Conservation (phyloP, 2,329 filamentous ascomycete genomes). For the Ambrosiella xylebori region DNA sequence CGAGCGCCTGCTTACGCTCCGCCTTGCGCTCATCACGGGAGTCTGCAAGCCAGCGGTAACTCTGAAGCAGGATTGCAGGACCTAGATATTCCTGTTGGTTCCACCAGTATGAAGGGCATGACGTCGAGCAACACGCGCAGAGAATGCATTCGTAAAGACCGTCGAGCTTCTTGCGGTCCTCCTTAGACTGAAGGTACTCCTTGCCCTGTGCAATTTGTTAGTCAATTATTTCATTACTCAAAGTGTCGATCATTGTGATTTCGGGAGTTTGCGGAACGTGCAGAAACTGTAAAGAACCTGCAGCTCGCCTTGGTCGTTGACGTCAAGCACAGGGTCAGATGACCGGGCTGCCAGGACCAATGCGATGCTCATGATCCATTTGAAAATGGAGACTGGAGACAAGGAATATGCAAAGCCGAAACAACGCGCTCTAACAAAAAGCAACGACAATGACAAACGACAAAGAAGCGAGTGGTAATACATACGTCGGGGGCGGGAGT, state of each 20-base stretch:
- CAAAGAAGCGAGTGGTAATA: constrained; percentile 15
- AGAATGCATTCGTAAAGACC: constrained; percentile 98
- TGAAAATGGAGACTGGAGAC: neutral
- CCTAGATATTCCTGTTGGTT: constrained; percentile 98
- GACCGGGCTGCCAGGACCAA: neutral
- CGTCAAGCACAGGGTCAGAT: neutral
- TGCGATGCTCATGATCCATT: neutral
- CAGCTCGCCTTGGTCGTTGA: neutral
- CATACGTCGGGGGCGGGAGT: constrained; percentile 69
- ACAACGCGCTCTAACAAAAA: neutral
- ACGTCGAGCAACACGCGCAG: constrained; percentile 97
- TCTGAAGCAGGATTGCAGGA: constrained; percentile 89
- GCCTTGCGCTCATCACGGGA: constrained; percentile 79
- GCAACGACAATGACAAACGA: neutral
- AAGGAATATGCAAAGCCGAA: neutral
- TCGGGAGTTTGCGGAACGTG: no score
- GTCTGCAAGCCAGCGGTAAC: constrained; percentile 93
- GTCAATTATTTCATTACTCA: neutral
- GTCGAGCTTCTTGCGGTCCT: constrained; percentile 89
- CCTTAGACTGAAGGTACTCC: constrained; percentile 80
- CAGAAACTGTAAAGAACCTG: no score
- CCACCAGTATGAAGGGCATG: constrained; percentile 99
- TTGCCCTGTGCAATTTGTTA: constrained; percentile 44
- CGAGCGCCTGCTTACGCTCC: constrained; percentile 76
- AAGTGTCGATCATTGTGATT: neutral